phyloP scores from a whole-genome alignment of 2,329 filamentous ascomycete genomes.

The Ambrosiella cleistominuta region DNA sequence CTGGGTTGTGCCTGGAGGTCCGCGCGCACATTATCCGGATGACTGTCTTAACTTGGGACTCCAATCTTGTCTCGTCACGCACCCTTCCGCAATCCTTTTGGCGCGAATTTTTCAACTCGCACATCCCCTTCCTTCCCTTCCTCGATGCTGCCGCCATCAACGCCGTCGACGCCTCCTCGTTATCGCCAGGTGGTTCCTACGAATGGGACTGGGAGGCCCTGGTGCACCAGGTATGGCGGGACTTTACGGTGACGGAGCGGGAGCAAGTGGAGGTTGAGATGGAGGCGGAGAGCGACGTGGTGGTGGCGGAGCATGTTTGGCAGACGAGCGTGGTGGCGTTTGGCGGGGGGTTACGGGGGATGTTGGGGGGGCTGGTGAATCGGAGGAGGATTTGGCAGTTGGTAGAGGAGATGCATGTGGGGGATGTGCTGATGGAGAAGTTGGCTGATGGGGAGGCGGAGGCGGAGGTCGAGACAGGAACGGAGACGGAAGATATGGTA shows the following conservation, averaged over 20 bases:
- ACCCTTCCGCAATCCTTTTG: too few species aligned
- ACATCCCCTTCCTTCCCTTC: conserved; percentile 5
- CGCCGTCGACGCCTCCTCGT: not conserved
- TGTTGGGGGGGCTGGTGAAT: conserved; percentile 1
- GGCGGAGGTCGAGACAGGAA: not conserved
- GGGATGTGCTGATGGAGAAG: conserved; percentile 5
- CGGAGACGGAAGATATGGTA: not conserved
- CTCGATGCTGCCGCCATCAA: not conserved
- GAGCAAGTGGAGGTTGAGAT: not conserved
- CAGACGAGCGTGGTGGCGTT: not conserved
- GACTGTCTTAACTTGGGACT: not conserved
- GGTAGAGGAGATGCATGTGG: conserved; percentile 6
- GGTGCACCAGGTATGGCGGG: not conserved
- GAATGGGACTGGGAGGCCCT: conserved; percentile 11
- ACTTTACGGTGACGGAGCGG: not conserved
- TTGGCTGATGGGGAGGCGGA: not conserved
- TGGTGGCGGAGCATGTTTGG: not conserved
- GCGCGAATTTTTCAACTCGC: not conserved
- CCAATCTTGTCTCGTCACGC: not conserved
- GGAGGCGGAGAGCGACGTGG: not conserved
- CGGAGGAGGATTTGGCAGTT: conserved; percentile 9
- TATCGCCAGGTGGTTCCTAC: not conserved
- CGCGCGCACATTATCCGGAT: not conserved
- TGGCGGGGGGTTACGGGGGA: not conserved
- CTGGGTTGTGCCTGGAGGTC: not conserved